phyloP scores from a whole-genome alignment of 345 rosid species.

The Draba incana region DNA sequence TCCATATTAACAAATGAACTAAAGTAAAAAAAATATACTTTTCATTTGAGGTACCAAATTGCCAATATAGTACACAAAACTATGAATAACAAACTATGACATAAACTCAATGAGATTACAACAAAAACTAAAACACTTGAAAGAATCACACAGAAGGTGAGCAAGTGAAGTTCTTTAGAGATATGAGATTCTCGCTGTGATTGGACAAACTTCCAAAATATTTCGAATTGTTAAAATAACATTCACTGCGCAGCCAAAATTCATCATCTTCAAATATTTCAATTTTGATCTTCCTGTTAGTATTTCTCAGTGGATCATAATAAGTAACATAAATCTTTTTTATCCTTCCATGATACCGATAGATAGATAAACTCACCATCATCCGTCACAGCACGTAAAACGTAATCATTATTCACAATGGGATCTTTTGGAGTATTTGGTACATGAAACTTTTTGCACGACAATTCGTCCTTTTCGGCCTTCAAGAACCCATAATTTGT shows the following conservation, averaged over 20 bases:
- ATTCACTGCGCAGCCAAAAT: constrained; percentile 10
- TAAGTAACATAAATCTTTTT: not conserved
- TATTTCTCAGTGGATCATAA: constrained; percentile 15
- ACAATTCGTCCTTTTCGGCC: constrained; percentile 2
- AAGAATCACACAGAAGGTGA: constrained; percentile 8
- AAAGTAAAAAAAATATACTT: too few relatives aligned
- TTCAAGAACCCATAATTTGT: constrained; percentile 27
- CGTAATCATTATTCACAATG: not conserved
- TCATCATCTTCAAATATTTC: constrained; percentile 8
- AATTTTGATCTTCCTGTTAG: not conserved
- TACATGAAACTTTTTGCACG: constrained; percentile 9
- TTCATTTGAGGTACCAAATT: too few relatives aligned
- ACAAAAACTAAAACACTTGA: not conserved
- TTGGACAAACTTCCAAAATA: constrained; percentile 1
- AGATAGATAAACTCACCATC: constrained; percentile 18
- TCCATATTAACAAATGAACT: not conserved
- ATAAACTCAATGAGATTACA: not conserved
- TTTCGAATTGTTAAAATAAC: not conserved
- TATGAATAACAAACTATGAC: not conserved
- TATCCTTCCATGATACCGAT: constrained; percentile 10
- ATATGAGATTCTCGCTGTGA: constrained; percentile 22
- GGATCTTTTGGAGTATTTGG: constrained; percentile 5
- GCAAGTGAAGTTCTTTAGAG: not conserved
- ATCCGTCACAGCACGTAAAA: constrained; percentile 5
- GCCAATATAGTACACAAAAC: too few relatives aligned